A percentile compares a stretch with the other conserved stretches of the same genome.
These are phyloP conservation scores for Nannochloropsis gaditana DNA, from an alignment of 108 stramenopile species.

Conservation along the genomic window DNA sequence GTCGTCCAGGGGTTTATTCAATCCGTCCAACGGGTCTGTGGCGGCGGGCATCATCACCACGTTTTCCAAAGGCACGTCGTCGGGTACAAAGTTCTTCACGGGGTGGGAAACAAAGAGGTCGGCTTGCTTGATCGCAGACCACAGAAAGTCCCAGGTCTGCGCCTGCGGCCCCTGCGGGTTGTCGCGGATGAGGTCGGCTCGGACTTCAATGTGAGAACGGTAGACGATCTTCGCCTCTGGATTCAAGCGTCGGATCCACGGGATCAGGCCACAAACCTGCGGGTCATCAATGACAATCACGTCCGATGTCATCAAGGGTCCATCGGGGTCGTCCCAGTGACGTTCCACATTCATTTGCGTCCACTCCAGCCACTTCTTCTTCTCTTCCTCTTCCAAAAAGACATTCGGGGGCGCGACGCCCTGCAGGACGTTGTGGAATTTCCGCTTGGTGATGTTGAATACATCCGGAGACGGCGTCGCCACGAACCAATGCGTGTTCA, in stretches of 20 bases:
- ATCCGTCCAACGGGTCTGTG: constrained; percentile 16
- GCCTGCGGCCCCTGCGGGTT: not conserved
- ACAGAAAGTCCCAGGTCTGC: not conserved
- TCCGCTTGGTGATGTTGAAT: not conserved
- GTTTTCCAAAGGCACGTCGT: not conserved
- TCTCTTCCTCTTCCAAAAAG: not conserved
- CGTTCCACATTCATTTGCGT: not conserved
- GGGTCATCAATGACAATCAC: constrained; percentile 8
- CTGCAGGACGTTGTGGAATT: not conserved
- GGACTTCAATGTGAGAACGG: constrained; percentile 5
- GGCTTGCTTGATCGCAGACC: not conserved
- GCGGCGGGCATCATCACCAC: constrained; percentile 13
- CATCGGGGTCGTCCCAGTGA: not conserved
- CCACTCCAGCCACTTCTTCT: not conserved
- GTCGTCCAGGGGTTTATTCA: not conserved
- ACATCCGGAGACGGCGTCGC: not conserved
- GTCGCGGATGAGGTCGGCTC: not conserved
- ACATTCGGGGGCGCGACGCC: not conserved
- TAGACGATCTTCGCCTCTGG: not conserved
- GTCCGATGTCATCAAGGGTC: not conserved
- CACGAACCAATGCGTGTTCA: constrained; percentile 2
- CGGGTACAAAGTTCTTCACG: not conserved
- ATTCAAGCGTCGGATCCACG: not conserved
- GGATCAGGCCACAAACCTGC: not conserved
- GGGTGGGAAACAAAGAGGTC: constrained; percentile 4